These are phyloP conservation scores for Tetrastigma voinierianum DNA, from an alignment of 164 flowering plant genomes.

Conservation along the genomic window DNA sequence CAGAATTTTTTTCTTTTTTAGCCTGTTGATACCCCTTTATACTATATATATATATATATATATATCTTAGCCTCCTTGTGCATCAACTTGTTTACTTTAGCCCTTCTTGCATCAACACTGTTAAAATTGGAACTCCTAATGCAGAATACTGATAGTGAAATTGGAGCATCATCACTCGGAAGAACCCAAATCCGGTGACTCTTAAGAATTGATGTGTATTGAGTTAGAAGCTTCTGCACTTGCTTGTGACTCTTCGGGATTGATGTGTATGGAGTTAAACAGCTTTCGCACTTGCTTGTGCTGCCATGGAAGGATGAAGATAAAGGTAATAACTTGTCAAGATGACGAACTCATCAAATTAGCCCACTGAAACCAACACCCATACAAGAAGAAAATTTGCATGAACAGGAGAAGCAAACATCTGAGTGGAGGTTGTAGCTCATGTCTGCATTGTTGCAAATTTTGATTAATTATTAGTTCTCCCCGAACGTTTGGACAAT, in stretches of 20 bases:
- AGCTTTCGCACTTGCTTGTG: not conserved
- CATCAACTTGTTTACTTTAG: too few species aligned
- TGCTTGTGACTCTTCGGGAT: constrained; percentile 15
- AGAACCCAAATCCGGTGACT: constrained; percentile 77
- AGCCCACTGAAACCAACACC: not conserved
- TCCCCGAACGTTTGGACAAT: not conserved
- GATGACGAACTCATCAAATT: not conserved
- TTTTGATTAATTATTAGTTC: not conserved
- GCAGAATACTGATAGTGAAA: constrained; percentile 76
- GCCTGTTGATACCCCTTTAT: too few species aligned
- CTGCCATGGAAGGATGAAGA: not conserved
- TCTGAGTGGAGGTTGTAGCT: not conserved
- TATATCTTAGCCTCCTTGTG: too few species aligned
- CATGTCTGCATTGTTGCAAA: constrained; percentile 7
- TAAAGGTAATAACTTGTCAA: not conserved
- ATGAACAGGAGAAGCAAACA: not conserved
- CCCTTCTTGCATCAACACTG: too few species aligned
- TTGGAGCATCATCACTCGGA: constrained; percentile 77
- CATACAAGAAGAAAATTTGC: not conserved
- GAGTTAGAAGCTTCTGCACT: not conserved
- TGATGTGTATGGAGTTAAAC: not conserved
- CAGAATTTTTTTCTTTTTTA: too few species aligned
- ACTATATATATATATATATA: too few species aligned
- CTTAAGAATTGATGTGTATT: not conserved
- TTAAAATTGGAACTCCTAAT: constrained; percentile 1